Evolutionary conservation across 2,329 filamentous ascomycete genomes (phyloP), one percentile per base, ranked within the genome.

Genomic region (Trematosphaeria pertusa): DNA sequence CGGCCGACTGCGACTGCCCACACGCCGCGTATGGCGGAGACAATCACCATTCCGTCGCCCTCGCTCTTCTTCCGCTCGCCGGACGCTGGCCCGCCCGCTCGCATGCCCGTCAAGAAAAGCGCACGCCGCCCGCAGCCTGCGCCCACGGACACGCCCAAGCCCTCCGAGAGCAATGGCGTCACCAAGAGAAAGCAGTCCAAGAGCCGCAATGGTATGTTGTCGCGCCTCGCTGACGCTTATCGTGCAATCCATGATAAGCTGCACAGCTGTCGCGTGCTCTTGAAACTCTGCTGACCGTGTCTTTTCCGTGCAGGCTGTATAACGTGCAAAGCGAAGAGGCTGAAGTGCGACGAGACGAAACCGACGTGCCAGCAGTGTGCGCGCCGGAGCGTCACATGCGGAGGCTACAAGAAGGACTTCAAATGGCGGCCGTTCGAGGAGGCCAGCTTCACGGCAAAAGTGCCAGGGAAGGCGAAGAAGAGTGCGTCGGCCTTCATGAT

Each of bases 311-410:
- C 54, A 89, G 87, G 87, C 56, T 89, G 87, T 71, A 79, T 85
- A 58, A 89, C 87, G 43, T 89, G 87, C 76, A 89, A 89, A 72
- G 79, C 82, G 52, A 89, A 89, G 72, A 78, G 87, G 48, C 73
- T 89, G 42, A 89, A 89, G 72, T 89, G 87, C 72, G 87, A 88
- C 67, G 87, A 89, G 73, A 83, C 81, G 35, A 88, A 89, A 56
- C 87, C 86, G 0, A 79, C 77, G 17, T 88, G 86, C 61, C 76
- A 82, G 48, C 85, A 88, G 73, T 88, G 86, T 64, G 76, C 82
- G 35, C 82, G 82, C 58, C 78, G 86, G 42, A 84, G 81, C 52
- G 85, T 89, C 17, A 67, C 75, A 3, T 89, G 87, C 64, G 86
- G 86, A 48, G 87, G 87, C 26, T 89, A 89, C 72, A 87, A 84